These are phyloP conservation scores for Allium fistulosum DNA, from an alignment of 106 monocot species.

Conservation along the genomic window DNA sequence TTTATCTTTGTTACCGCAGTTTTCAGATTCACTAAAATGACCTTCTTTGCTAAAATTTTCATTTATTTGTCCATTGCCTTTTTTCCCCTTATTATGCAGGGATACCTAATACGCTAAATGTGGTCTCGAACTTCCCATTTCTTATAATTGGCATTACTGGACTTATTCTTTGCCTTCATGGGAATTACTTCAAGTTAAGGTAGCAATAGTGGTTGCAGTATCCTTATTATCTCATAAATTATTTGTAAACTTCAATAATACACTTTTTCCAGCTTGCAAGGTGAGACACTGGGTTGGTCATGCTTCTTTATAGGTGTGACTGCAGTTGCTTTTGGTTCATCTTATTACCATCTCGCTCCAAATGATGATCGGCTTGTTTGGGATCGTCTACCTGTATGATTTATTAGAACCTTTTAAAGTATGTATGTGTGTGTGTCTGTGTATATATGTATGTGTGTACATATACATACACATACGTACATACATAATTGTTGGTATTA, in stretches of 20 bases:
- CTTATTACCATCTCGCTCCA: conserved; percentile 89
- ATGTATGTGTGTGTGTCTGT: not conserved
- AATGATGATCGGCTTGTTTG: conserved; percentile 89
- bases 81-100: conserved; percentile 32
- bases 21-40: not conserved
- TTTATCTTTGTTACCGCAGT: too few species aligned
- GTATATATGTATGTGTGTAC: not conserved
- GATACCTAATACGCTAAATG: conserved; percentile 93
- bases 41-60: not conserved
- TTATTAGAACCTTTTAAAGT: not conserved
- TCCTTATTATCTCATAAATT: too few species aligned
- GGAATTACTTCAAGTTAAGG: conserved; percentile 77
- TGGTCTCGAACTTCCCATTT: conserved; percentile 93
- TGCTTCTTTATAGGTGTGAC: conserved; percentile 76
- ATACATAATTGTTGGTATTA: not conserved
- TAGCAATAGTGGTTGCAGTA: conserved; percentile 6
- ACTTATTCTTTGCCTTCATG: conserved; percentile 58
- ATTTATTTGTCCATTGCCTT: conserved; percentile 1
- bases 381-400: conserved; percentile 87
- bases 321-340: conserved; percentile 89
- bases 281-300: conserved; percentile 84
- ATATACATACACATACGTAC: not conserved
- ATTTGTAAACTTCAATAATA: too few species aligned
- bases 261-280: conserved; percentile 57
- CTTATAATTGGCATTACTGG: conserved; percentile 76